phyloP scores from a whole-genome alignment of 1,139 yeast genomes.

The Meyerozyma athensensis region DNA sequence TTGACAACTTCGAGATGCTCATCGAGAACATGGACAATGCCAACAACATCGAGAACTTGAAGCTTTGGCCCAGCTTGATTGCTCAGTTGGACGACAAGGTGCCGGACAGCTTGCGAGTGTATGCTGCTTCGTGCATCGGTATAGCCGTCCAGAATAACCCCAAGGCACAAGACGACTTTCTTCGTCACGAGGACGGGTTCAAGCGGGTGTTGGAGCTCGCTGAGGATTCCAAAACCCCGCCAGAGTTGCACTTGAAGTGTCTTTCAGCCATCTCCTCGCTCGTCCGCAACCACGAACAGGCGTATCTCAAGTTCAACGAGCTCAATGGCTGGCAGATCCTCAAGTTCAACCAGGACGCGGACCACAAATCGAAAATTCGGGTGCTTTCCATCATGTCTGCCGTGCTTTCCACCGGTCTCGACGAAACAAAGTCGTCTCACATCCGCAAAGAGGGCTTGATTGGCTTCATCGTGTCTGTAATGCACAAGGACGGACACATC shows the following conservation, averaged over 20 bases:
- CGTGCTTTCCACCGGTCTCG: slow-evolving; percentile 48
- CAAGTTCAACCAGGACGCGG: slow-evolving; percentile 10
- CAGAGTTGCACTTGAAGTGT: slow-evolving; percentile 53
- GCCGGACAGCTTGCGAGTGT: slow-evolving; percentile 40
- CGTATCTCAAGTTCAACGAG: slow-evolving; percentile 50
- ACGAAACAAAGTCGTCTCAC: slow-evolving; percentile 30
- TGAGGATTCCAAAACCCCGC: slow-evolving; percentile 17
- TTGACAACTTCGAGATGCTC: slow-evolving; percentile 91
- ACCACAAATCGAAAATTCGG: slow-evolving; percentile 46
- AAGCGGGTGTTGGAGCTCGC: slow-evolving; percentile 41
- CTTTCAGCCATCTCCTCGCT: slow-evolving; percentile 73
- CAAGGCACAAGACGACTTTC: slow-evolving; percentile 62
- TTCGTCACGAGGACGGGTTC: slow-evolving; percentile 48
- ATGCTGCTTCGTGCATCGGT: slow-evolving; percentile 74
- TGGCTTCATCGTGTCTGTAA: slow-evolving; percentile 31
- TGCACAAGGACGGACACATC: slow-evolving; percentile 37
- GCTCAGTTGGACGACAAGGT: slow-evolving; percentile 40
- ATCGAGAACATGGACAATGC: slow-evolving; percentile 95
- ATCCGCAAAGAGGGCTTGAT: slow-evolving; percentile 42
- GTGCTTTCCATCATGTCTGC: slow-evolving; percentile 55
- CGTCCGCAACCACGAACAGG: slow-evolving; percentile 64
- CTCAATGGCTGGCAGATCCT: slow-evolving; percentile 59
- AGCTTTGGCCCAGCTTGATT: slow-evolving; percentile 72
- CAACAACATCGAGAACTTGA: slow-evolving; percentile 78
- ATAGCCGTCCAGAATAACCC: slow-evolving; percentile 92